Evolutionary conservation across 1,139 yeast species (phyloP).

Genomic region (Debaryomyces udenii): DNA sequence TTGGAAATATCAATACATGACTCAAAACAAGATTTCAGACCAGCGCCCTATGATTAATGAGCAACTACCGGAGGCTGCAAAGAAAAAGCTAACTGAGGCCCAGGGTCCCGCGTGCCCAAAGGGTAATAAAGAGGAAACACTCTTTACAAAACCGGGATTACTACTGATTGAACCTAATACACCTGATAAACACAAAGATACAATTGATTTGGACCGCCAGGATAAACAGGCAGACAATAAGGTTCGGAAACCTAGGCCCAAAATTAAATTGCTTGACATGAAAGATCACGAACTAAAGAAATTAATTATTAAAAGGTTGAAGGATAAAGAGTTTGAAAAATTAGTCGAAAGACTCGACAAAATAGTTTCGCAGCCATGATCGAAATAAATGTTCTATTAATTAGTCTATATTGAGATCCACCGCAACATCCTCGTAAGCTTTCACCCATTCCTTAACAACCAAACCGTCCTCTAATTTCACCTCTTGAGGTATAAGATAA

Average conservation of each 20-base stretch:
- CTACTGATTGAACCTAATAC: background rate
- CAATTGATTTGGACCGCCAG: no score
- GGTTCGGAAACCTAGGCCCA: background rate
- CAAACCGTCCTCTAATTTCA: constrained; percentile 55
- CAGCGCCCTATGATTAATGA: no score
- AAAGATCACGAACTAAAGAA: constrained; percentile 17
- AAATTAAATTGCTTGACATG: constrained; percentile 13
- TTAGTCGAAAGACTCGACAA: constrained; percentile 14
- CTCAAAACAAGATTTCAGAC: no score
- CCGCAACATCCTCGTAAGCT: constrained; percentile 12
- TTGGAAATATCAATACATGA: no score
- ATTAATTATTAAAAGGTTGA: constrained; percentile 15
- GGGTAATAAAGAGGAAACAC: no score
- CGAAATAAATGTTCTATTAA: constrained; percentile 3
- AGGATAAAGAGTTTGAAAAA: constrained; percentile 14
- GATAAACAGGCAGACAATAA: no score
- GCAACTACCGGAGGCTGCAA: no score
- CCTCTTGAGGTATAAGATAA: constrained; percentile 39
- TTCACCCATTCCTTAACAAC: constrained; percentile 56
- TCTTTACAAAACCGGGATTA: no score
- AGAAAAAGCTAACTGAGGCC: no score
- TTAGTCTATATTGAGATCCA: constrained; percentile 5
- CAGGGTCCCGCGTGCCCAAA: no score
- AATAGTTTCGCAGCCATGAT: constrained; percentile 11
- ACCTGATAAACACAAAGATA: no score